These are phyloP conservation scores for Mucor circinelloides DNA, from an alignment of 371 early-diverging fungal genomes.

Conservation along the genomic window DNA sequence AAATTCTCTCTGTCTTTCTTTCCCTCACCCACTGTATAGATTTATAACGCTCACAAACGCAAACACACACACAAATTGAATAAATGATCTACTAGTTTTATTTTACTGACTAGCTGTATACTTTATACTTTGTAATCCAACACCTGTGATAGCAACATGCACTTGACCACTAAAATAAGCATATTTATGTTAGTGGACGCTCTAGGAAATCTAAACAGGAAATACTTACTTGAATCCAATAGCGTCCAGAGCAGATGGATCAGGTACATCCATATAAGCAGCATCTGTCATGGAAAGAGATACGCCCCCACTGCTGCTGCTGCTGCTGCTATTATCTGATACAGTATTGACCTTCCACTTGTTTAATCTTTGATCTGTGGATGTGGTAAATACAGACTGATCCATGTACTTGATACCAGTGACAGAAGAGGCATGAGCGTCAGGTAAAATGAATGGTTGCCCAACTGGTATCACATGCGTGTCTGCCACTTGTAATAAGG, in stretches of 20 bases:
- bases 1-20: too few relatives aligned
- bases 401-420: constrained; percentile 54
- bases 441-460: constrained; percentile 33
- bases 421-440: constrained; percentile 62
- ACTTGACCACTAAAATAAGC: constrained; percentile 22
- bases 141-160: constrained; percentile 52
- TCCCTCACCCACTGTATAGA: constrained; percentile 8
- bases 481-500: constrained; percentile 19
- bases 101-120: constrained; percentile 5
- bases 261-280: constrained; percentile 60
- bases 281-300: constrained; percentile 36
- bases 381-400: constrained; percentile 42
- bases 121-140: constrained; percentile 49
- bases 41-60: neutral
- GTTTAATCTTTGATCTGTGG: constrained; percentile 61
- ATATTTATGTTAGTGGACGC: too few relatives aligned
- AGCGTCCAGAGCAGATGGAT: constrained; percentile 62
- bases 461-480: constrained; percentile 8
- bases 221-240: constrained; percentile 36
- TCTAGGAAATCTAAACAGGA: too few relatives aligned
- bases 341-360: constrained; percentile 45
- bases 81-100: neutral
- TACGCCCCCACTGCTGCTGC: too few relatives aligned
- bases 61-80: neutral
- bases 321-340: too few relatives aligned